These are phyloP conservation scores for Eremomyces bilateralis DNA, from an alignment of 495 filamentous ascomycete genomes.

Conservation along the genomic window DNA sequence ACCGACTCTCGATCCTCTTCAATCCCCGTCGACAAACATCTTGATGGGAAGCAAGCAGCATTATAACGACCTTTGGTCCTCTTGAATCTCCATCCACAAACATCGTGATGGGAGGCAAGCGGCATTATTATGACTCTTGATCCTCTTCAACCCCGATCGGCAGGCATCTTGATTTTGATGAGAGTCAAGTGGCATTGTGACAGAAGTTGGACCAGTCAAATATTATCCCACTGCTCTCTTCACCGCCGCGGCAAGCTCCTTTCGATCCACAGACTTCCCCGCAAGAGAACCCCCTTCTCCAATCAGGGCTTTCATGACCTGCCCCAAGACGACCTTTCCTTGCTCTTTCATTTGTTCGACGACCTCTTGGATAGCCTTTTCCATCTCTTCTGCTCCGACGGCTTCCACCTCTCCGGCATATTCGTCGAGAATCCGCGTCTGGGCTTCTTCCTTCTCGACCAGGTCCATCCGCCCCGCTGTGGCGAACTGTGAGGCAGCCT, in stretches of 20 bases:
- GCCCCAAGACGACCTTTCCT: constrained; percentile 23
- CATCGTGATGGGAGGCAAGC: no score
- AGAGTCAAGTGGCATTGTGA: no score
- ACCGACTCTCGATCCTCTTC: no score
- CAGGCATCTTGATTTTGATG: no score
- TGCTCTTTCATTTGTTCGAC: constrained; percentile 23
- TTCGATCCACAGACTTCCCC: constrained; percentile 30
- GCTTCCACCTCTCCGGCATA: constrained; percentile 32
- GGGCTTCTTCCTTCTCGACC: constrained; percentile 33
- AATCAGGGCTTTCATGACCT: constrained; percentile 27
- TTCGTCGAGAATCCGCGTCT: constrained; percentile 32
- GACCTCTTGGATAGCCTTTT: constrained; percentile 21
- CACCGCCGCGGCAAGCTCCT: constrained; percentile 26
- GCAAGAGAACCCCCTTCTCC: constrained; percentile 26
- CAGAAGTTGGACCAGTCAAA: not conserved
- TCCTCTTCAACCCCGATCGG: no score
- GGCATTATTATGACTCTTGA: no score
- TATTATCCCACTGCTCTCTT: constrained; percentile 13
- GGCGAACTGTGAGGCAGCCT: constrained; percentile 30
- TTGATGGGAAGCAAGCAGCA: no score
- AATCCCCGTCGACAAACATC: no score
- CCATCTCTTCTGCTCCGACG: constrained; percentile 25
- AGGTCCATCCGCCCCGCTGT: constrained; percentile 31
- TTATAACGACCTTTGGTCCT: no score
- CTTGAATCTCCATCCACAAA: no score